Percentiles rank a stretch among this genome's conserved stretches.
Evolutionary conservation across 2,329 filamentous ascomycete species (phyloP).

Genomic region (Diaporthe vaccinii): DNA sequence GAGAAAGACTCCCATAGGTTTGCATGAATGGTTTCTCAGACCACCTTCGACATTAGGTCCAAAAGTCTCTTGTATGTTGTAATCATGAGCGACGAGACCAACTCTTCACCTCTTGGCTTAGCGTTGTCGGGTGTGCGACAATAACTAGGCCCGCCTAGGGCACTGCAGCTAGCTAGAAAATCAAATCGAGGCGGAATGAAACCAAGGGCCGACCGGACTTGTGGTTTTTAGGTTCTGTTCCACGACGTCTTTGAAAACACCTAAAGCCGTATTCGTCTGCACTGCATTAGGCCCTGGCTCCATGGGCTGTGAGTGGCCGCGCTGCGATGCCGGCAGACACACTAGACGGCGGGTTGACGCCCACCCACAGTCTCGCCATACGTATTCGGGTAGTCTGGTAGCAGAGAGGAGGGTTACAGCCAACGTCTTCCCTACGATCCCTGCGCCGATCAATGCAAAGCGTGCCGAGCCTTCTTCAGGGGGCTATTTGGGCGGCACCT

Average conservation of each 20-base stretch:
- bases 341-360: conserved; percentile 15
- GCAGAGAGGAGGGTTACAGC: not conserved
- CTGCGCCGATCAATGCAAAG: conserved; percentile 17
- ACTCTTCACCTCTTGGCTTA: not conserved
- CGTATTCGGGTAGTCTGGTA: not conserved
- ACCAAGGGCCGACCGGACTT: conserved; percentile 9
- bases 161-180: not conserved
- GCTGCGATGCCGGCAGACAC: not conserved
- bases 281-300: not conserved
- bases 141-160: not conserved
- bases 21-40: not conserved
- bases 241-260: not conserved
- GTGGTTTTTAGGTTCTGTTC: conserved; percentile 12
- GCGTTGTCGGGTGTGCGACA: not conserved
- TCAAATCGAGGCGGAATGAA: not conserved
- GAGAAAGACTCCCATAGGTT: too few species aligned
- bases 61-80: not conserved
- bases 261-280: conserved; percentile 7
- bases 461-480: conserved; percentile 22
- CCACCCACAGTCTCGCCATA: not conserved
- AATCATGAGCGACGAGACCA: not conserved
- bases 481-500: not conserved
- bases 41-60: not conserved
- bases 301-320: not conserved
- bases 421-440: conserved; percentile 1